These are phyloP conservation scores for Fremontodendron californicum DNA, from an alignment of 345 rosid species.

Conservation along the genomic window DNA sequence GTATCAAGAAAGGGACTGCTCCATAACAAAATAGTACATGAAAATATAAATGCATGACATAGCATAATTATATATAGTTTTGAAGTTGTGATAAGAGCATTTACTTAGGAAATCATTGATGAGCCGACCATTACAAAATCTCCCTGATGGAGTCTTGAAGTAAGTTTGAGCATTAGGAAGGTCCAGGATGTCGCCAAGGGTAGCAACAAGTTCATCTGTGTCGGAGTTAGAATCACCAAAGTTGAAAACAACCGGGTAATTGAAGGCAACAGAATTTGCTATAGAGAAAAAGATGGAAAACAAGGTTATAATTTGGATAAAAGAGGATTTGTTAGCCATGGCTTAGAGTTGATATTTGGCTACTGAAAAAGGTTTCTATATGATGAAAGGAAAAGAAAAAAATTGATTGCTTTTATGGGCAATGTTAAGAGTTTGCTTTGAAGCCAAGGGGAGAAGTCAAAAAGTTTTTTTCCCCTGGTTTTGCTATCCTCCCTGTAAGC, in stretches of 20 bases:
- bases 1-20: too few relatives aligned
- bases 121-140: slow-evolving; percentile 44
- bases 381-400: not conserved
- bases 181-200: slow-evolving; percentile 28
- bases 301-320: not conserved
- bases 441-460: not conserved
- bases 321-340: not conserved
- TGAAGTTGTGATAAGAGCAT: not conserved
- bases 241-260: slow-evolving; percentile 41
- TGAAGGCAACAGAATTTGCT: slow-evolving; percentile 12
- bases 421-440: not conserved
- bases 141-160: slow-evolving; percentile 33
- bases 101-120: slow-evolving; percentile 43
- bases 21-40: too few relatives aligned
- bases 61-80: not conserved
- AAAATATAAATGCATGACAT: not conserved
- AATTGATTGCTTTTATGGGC: not conserved
- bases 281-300: not conserved
- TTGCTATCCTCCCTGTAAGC: not conserved
- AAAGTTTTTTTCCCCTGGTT: not conserved
- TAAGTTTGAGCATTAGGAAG: slow-evolving; percentile 37
- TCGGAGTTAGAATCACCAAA: slow-evolving; percentile 53
- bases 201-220: slow-evolving; percentile 43
- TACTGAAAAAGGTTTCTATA: not conserved
- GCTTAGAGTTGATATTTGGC: not conserved